Evolutionary conservation across 2,329 filamentous ascomycete species (phyloP).

Genomic region (Mollisia scopiformis): DNA sequence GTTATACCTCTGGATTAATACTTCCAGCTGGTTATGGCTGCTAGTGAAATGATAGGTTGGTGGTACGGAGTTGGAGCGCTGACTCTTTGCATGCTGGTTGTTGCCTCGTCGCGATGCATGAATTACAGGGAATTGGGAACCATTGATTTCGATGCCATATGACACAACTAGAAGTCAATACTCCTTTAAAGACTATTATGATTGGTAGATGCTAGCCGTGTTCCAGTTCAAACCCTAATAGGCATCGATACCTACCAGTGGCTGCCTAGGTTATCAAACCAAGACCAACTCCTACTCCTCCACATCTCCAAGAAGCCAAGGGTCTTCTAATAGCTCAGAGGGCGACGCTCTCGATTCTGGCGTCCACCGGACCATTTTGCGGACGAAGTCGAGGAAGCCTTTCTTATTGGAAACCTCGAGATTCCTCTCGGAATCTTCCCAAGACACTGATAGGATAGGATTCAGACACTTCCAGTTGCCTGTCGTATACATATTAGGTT

Average conservation of each 20-base stretch:
- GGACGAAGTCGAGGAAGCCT: constrained; percentile 27
- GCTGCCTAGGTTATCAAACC: neutral
- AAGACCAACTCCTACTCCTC: constrained; percentile 18
- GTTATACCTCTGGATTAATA: too few relatives aligned
- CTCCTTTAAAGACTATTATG: too few relatives aligned
- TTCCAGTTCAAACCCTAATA: constrained; percentile 6
- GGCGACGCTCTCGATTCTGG: constrained; percentile 28
- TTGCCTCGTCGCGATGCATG: too few relatives aligned
- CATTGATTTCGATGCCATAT: too few relatives aligned
- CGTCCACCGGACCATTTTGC: constrained; percentile 28
- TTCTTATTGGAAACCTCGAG: constrained; percentile 25
- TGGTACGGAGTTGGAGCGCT: too few relatives aligned
- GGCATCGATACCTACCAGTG: neutral
- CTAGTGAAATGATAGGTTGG: too few relatives aligned
- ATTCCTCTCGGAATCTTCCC: constrained; percentile 28
- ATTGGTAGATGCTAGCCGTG: neutral
- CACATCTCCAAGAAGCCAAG: constrained; percentile 24
- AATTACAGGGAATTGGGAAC: too few relatives aligned
- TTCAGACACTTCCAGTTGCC: constrained; percentile 30
- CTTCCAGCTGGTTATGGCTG: too few relatives aligned
- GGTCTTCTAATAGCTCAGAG: constrained; percentile 28
- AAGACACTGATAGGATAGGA: constrained; percentile 24
- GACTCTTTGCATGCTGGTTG: too few relatives aligned
- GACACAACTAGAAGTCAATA: too few relatives aligned
- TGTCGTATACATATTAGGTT: constrained; percentile 25